phyloP scores from a whole-genome alignment of 1,284 basidiomycete species.

The Trametes pubescens region DNA sequence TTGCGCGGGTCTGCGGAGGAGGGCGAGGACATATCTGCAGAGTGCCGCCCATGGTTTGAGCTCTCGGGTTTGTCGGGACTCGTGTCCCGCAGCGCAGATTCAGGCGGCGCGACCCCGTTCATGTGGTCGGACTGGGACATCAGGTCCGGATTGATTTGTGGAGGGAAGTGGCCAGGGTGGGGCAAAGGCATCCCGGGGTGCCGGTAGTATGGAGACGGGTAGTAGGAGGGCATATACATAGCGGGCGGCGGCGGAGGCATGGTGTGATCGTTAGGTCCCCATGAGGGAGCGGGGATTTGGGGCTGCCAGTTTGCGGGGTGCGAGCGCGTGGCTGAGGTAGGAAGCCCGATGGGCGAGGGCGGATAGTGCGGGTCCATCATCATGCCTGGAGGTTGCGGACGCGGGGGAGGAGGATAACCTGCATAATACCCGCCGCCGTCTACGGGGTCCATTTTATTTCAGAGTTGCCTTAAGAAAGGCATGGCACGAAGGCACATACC shows the following conservation, averaged over 20 bases:
- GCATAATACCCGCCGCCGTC: constrained; percentile 27
- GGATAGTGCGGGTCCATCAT: constrained; percentile 46
- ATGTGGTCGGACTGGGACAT: constrained; percentile 31
- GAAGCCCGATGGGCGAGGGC: constrained; percentile 52
- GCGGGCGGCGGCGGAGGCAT: constrained; percentile 40
- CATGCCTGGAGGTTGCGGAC: constrained; percentile 38
- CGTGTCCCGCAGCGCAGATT: constrained; percentile 30
- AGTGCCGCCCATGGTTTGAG: constrained; percentile 21
- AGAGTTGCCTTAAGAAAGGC: constrained; percentile 14
- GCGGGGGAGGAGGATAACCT: constrained; percentile 34
- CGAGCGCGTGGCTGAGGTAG: constrained; percentile 60
- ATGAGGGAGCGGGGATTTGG: constrained; percentile 41
- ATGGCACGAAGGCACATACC: constrained; percentile 34
- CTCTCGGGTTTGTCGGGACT: constrained; percentile 23
- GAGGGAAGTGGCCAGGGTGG: constrained; percentile 29
- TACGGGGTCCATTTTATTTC: neutral
- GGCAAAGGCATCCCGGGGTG: constrained; percentile 40
- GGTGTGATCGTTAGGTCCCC: constrained; percentile 45
- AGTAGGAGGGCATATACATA: constrained; percentile 49
- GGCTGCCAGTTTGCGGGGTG: constrained; percentile 49
- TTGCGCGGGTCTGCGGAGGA: constrained; percentile 48
- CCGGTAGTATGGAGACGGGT: constrained; percentile 59
- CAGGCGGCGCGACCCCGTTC: constrained; percentile 31
- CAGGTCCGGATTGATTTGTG: constrained; percentile 36
- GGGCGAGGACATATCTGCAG: constrained; percentile 40